Conservation (phyloP, 2,329 filamentous ascomycete genomes). For the Xylaria sp. region DNA sequence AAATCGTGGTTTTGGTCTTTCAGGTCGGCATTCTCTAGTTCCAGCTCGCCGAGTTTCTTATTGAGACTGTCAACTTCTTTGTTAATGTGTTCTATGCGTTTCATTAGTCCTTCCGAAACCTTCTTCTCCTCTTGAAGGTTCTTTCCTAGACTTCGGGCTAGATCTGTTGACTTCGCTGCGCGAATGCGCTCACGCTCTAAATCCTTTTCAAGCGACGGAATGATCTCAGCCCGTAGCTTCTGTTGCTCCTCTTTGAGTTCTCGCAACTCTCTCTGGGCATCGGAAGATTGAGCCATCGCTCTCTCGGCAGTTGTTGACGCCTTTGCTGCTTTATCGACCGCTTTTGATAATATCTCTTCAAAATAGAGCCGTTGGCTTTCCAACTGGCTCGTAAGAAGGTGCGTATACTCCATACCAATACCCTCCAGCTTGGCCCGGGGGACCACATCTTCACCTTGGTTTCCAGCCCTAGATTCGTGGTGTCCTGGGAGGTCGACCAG, state of each 20-base stretch:
- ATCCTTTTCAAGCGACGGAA: slow-evolving; percentile 75
- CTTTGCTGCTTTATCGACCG: slow-evolving; percentile 84
- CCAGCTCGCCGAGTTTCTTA: slow-evolving; percentile 61
- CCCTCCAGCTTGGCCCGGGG: slow-evolving; percentile 72
- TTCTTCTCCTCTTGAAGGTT: slow-evolving; percentile 86
- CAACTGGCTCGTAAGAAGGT: slow-evolving; percentile 88
- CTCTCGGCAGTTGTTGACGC: slow-evolving; percentile 71
- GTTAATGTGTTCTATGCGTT: slow-evolving; percentile 77
- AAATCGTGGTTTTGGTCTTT: slow-evolving; percentile 87
- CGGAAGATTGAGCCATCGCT: slow-evolving; percentile 57
- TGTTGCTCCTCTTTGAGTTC: slow-evolving; percentile 60
- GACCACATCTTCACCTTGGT: slow-evolving; percentile 68
- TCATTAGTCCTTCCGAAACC: slow-evolving; percentile 79
- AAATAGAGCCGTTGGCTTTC: slow-evolving; percentile 94
- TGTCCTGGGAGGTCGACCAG: slow-evolving; percentile 82
- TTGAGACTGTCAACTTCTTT: slow-evolving; percentile 63
- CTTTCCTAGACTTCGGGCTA: slow-evolving; percentile 77
- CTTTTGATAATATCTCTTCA: slow-evolving; percentile 87
- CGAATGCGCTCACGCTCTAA: slow-evolving; percentile 70
- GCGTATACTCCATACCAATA: slow-evolving; percentile 92
- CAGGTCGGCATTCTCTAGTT: slow-evolving; percentile 71
- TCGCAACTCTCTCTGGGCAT: slow-evolving; percentile 56
- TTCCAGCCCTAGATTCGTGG: slow-evolving; percentile 38
- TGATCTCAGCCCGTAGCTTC: slow-evolving; percentile 57
- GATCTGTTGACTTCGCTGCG: slow-evolving; percentile 72